Conservation (phyloP, 176 grass and related monocot genomes). For the Eragrostis curvula region DNA sequence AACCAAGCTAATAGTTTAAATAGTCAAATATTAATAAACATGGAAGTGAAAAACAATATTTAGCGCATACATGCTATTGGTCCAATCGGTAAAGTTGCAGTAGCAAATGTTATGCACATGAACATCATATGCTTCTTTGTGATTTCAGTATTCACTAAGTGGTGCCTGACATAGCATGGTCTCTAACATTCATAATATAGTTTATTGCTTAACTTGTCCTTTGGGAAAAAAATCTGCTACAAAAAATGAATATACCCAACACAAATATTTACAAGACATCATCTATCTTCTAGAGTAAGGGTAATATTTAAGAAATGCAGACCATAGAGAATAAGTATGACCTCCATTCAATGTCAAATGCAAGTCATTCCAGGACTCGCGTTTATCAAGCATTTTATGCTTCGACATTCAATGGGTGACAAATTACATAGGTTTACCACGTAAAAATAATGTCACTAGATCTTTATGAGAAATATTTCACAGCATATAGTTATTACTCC, state of each 20-base stretch:
- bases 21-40: not conserved
- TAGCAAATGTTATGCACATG: not conserved
- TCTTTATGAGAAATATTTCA: not conserved
- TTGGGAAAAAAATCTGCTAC: not conserved
- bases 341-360: not conserved
- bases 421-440: not conserved
- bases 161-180: not conserved
- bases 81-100: not conserved
- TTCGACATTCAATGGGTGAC: not conserved
- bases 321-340: constrained; percentile 8
- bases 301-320: constrained; percentile 5
- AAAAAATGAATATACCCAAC: not conserved
- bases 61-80: not conserved
- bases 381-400: not conserved
- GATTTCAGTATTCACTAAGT: constrained; percentile 2
- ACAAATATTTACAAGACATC: not conserved
- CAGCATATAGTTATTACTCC: not conserved
- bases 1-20: not conserved
- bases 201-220: constrained; percentile 13
- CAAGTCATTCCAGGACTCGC: too few relatives aligned
- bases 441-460: not conserved
- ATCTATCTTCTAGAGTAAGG: not conserved
- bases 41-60: not conserved
- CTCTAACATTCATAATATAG: not conserved
- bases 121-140: constrained; percentile 5